Evolutionary conservation across 139 green algal genomes (phyloP).

Genomic region (Auxenochlorella pyrenoidosa): DNA sequence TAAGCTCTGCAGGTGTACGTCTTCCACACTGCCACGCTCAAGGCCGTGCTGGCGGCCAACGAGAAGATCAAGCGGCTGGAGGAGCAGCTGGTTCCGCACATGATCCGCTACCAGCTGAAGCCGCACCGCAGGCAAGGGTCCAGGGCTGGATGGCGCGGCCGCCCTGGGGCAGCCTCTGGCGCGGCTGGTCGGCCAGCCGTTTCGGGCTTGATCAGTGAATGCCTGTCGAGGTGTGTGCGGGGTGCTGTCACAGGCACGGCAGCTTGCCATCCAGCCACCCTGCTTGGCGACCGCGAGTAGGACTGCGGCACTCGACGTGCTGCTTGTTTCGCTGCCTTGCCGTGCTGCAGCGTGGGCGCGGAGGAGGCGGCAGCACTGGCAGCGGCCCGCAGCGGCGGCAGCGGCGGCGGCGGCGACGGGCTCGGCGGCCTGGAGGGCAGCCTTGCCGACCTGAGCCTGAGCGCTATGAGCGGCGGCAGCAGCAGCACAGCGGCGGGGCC

Average conservation of each 20-base stretch:
- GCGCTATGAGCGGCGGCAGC: neutral
- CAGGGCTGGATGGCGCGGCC: too few relatives aligned
- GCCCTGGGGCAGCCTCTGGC: neutral
- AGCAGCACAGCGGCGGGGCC: neutral
- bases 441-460: constrained; percentile 5
- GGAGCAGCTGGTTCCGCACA: constrained; percentile 74
- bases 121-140: neutral
- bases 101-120: constrained; percentile 66
- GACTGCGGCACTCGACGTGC: too few relatives aligned
- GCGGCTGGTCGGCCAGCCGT: too few relatives aligned
- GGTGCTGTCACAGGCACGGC: too few relatives aligned
- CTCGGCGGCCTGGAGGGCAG: constrained; percentile 6
- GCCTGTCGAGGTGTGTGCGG: neutral
- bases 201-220: too few relatives aligned
- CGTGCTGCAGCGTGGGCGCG: constrained; percentile 13
- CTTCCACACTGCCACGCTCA: constrained; percentile 46
- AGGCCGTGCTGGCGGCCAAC: constrained; percentile 56
- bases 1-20: constrained; percentile 37
- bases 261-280: too few relatives aligned
- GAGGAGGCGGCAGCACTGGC: constrained; percentile 7
- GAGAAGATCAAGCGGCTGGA: constrained; percentile 48
- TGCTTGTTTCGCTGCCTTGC: neutral
- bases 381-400: neutral
- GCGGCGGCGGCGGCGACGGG: neutral
- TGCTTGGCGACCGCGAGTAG: too few relatives aligned